Base-by-base conservation (phyloP, 2,329 filamentous ascomycete species). In the Cryphonectria carpinicola region DNA sequence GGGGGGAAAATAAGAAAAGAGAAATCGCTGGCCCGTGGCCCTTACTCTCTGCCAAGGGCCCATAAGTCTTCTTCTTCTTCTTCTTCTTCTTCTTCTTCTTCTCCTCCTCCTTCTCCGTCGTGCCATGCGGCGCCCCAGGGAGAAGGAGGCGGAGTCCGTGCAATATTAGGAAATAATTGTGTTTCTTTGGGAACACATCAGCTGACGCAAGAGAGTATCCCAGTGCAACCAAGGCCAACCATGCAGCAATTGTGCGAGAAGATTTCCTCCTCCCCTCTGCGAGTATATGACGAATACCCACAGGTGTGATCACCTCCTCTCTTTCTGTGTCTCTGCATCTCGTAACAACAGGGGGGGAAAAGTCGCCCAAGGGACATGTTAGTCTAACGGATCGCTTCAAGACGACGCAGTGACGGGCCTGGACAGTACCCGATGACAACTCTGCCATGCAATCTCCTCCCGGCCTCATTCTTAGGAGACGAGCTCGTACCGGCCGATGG, bases 171-270 rank as follows among this genome's bases (percentile, higher is more conserved):
- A n/a, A 39, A 35, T 22, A 7, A n/a, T 32, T 41, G 35, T 41
- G 32, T 6, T 22, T 49, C 22, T 22, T 4, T 22, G 22, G 46
- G 37, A 32, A 32, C 28, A 39, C 11, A 68, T 14, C 25, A 25
- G 64, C 72, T 73, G 37, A 70, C 32, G 19, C 41, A 52, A 49
- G 41, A 52, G 13, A 14, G 17, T 54, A 37, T 22, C 43, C 37
- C 70, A 88, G 86, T 88, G 86, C 75, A 85, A 86, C 74, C 85
- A 87, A 74, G 82, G 83, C 37, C 84, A 85, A 41, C 86, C 86
- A 19, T 88, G 86, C 77, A 83, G 82, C 60, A 87, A 88, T 74
- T 88, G 86, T 73, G 78, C 81, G 35, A 83, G 86, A 52, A 81
- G 86, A 41, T 88, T 85, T 72, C 86, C 86, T 0, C 84, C 83